A percentile compares a stretch with the other conserved stretches of the same genome.
Evolutionary conservation across 768 basidiomycete species (phyloP).

Genomic region (Boletus tomentosulus): DNA sequence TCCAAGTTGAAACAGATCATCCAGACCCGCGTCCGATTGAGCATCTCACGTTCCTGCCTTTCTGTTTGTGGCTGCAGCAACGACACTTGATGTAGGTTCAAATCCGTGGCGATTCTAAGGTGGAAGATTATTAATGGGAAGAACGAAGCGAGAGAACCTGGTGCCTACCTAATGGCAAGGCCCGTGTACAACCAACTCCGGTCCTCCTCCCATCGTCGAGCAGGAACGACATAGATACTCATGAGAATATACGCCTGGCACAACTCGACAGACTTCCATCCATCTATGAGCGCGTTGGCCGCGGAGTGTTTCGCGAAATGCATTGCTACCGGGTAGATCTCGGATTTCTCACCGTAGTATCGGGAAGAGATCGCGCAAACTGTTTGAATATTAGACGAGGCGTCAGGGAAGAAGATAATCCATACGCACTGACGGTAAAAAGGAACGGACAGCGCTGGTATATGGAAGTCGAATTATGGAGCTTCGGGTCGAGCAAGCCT

Average conservation of each 20-base stretch:
- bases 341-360: conserved; percentile 73
- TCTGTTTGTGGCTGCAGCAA: conserved; percentile 62
- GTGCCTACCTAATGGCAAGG: conserved; percentile 66
- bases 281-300: conserved; percentile 74
- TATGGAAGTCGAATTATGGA: conserved; percentile 76
- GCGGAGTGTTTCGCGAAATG: conserved; percentile 83
- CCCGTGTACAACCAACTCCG: conserved; percentile 88
- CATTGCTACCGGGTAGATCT: conserved; percentile 86
- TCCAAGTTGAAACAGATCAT: conserved; percentile 89
- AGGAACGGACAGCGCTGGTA: conserved; percentile 86
- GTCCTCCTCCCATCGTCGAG: conserved; percentile 85
- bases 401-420: background rate
- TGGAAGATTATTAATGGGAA: background rate
- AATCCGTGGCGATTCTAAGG: conserved; percentile 76
- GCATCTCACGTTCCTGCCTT: conserved; percentile 72
- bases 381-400: conserved; percentile 20
- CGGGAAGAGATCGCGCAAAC: conserved; percentile 86
- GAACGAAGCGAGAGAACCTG: too few species aligned
- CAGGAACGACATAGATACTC: conserved; percentile 77
- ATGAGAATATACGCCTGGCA: conserved; percentile 90
- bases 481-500: conserved; percentile 71
- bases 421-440: conserved; percentile 74
- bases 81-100: conserved; percentile 75
- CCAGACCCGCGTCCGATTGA: conserved; percentile 87
- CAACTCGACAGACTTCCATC: conserved; percentile 82